A percentile compares a stretch with the other conserved stretches of the same genome.
phyloP scores from a whole-genome alignment of 2,329 filamentous ascomycete genomes.

The Scleromitrula shiraiana region DNA sequence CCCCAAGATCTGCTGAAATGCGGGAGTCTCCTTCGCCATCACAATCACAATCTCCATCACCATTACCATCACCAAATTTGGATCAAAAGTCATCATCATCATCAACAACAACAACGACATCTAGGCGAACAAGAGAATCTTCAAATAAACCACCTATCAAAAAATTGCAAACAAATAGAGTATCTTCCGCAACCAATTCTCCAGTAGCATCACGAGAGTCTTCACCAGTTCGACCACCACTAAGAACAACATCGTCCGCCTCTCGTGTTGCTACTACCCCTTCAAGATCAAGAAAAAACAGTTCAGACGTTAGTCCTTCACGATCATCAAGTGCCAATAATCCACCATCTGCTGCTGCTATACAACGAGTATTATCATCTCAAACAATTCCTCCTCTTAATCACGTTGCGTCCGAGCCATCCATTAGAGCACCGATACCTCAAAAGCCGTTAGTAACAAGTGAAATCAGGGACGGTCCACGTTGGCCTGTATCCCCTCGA shows the following conservation, averaged over 20 bases:
- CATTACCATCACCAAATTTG: neutral
- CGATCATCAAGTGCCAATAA: slow-evolving; percentile 42
- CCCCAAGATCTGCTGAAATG: slow-evolving; percentile 2
- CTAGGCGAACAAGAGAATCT: slow-evolving; percentile 18
- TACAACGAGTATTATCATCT: slow-evolving; percentile 61
- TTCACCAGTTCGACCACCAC: slow-evolving; percentile 33
- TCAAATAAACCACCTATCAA: slow-evolving; percentile 20
- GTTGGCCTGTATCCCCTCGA: slow-evolving; percentile 72
- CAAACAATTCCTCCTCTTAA: slow-evolving; percentile 56
- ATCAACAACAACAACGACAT: neutral
- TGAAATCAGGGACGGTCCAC: slow-evolving; percentile 47
- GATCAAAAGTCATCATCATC: neutral
- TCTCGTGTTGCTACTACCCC: slow-evolving; percentile 26
- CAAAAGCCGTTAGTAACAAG: slow-evolving; percentile 49
- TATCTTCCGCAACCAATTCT: slow-evolving; percentile 36
- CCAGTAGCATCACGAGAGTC: slow-evolving; percentile 40
- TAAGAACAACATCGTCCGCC: slow-evolving; percentile 19
- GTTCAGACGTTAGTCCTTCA: slow-evolving; percentile 57
- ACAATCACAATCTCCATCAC: neutral
- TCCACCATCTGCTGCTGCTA: slow-evolving; percentile 53
- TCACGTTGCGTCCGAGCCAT: slow-evolving; percentile 51
- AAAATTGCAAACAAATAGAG: slow-evolving; percentile 22
- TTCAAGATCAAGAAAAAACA: slow-evolving; percentile 57
- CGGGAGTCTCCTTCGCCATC: slow-evolving; percentile 1
- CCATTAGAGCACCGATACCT: slow-evolving; percentile 52